Evolutionary conservation across 139 green algal genomes (phyloP).

Genomic region (Volvox reticuliferus): DNA sequence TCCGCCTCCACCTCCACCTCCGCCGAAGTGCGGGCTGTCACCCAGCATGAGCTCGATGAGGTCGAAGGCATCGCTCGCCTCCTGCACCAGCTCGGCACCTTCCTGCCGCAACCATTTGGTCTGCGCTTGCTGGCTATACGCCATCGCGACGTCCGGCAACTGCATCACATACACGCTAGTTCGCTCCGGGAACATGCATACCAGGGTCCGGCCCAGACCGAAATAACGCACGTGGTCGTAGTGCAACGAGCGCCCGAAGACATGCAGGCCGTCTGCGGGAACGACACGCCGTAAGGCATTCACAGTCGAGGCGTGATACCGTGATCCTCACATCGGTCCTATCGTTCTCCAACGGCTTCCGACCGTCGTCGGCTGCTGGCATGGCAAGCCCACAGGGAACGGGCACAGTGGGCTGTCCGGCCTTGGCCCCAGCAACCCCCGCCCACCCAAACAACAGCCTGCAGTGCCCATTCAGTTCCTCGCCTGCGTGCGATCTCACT

Average conservation of each 20-base stretch:
- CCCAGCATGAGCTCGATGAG: conserved; percentile 69
- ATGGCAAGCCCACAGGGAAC: too few species aligned
- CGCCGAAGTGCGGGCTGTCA: conserved; percentile 12
- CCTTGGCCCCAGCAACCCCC: too few species aligned
- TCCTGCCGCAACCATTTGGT: conserved; percentile 75
- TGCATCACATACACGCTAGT: conserved; percentile 64
- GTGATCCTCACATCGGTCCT: too few species aligned
- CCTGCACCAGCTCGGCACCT: conserved; percentile 62
- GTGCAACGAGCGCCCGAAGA: conserved; percentile 68
- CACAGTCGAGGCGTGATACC: too few species aligned
- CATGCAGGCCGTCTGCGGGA: conserved; percentile 55
- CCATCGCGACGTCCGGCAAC: conserved; percentile 64
- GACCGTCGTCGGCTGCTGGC: too few species aligned
- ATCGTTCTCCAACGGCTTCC: too few species aligned
- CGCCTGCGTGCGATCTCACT: too few species aligned
- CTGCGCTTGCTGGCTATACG: conserved; percentile 65
- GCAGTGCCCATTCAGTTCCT: too few species aligned
- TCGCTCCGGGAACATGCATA: conserved; percentile 82
- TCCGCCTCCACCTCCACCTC: background rate
- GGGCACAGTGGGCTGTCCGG: too few species aligned
- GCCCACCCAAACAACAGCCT: too few species aligned
- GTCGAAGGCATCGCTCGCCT: conserved; percentile 74
- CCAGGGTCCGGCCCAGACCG: conserved; percentile 76
- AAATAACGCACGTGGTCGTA: conserved; percentile 86
- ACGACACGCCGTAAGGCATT: too few species aligned